A percentile compares a stretch with the other conserved stretches of the same genome.
These are phyloP conservation scores for Echeveria elegans DNA, from an alignment of 164 flowering plant genomes.

Conservation along the genomic window DNA sequence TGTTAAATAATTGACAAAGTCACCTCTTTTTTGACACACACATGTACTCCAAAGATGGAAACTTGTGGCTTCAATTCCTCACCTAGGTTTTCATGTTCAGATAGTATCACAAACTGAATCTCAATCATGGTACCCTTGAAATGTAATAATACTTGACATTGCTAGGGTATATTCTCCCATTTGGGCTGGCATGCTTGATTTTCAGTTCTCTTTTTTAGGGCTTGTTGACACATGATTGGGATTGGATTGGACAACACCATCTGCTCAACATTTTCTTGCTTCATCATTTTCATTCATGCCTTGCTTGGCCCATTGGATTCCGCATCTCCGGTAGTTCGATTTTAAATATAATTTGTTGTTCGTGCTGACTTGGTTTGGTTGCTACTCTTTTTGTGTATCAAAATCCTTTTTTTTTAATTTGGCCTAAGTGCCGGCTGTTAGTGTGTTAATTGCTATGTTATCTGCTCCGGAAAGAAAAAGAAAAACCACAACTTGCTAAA, in stretches of 20 bases:
- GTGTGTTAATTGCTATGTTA: not conserved
- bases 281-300: not conserved
- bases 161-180: not conserved
- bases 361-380: slow-evolving; percentile 2
- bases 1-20: not conserved
- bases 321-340: not conserved
- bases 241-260: not conserved
- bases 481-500: not conserved
- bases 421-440: not conserved
- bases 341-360: not conserved
- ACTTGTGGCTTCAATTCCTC: slow-evolving; percentile 8
- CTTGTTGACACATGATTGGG: slow-evolving; percentile 1
- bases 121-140: not conserved
- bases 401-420: not conserved
- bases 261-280: not conserved
- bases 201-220: slow-evolving; percentile 1
- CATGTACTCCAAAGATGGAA: not conserved
- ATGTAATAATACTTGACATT: not conserved
- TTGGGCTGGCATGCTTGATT: not conserved
- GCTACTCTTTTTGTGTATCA: not conserved
- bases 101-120: not conserved
- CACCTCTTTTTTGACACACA: not conserved
- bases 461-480: not conserved
- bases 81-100: not conserved
- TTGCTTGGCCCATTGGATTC: not conserved